phyloP scores from a whole-genome alignment of 768 basidiomycete genomes.

The Cytidiella melzeri region DNA sequence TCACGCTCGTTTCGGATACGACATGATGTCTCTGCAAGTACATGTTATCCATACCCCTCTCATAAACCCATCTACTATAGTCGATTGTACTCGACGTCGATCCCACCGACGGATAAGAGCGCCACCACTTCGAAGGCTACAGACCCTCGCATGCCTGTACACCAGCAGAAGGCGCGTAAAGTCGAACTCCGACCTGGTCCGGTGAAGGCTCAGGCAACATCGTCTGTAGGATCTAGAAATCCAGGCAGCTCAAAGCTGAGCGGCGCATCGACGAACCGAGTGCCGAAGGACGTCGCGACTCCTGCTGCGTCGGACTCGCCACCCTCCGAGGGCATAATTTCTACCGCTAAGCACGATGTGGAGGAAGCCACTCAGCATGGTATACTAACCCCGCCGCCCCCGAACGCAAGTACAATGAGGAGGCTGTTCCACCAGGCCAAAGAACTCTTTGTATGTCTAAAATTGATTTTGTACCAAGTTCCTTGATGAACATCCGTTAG shows the following conservation, averaged over 20 bases:
- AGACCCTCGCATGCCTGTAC: constrained; percentile 10
- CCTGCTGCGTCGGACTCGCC: constrained; percentile 11
- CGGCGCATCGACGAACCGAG: not conserved
- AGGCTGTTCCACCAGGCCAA: constrained; percentile 43
- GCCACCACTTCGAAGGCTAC: constrained; percentile 17
- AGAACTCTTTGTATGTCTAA: constrained; percentile 37
- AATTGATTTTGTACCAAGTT: constrained; percentile 21
- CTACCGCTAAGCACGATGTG: constrained; percentile 56
- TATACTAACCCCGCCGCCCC: constrained; percentile 59
- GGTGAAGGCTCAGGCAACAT: constrained; percentile 33
- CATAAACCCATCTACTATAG: not conserved
- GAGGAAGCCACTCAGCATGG: constrained; percentile 62
- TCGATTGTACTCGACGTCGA: constrained; percentile 23
- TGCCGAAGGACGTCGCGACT: constrained; percentile 16
- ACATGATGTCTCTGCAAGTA: not conserved
- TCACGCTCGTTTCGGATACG: not conserved
- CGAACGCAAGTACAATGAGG: constrained; percentile 49
- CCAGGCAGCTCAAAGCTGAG: constrained; percentile 16
- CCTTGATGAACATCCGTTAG: constrained; percentile 18
- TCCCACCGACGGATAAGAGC: constrained; percentile 19
- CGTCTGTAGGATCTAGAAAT: constrained; percentile 15
- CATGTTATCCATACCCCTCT: not conserved
- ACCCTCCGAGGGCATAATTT: constrained; percentile 30
- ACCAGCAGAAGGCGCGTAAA: constrained; percentile 31
- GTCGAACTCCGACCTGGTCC: constrained; percentile 63